Evolutionary conservation across 2,329 filamentous ascomycete genomes (phyloP), one percentile per base, ranked within the genome.

Genomic region (Xylaria hypoxylon): DNA sequence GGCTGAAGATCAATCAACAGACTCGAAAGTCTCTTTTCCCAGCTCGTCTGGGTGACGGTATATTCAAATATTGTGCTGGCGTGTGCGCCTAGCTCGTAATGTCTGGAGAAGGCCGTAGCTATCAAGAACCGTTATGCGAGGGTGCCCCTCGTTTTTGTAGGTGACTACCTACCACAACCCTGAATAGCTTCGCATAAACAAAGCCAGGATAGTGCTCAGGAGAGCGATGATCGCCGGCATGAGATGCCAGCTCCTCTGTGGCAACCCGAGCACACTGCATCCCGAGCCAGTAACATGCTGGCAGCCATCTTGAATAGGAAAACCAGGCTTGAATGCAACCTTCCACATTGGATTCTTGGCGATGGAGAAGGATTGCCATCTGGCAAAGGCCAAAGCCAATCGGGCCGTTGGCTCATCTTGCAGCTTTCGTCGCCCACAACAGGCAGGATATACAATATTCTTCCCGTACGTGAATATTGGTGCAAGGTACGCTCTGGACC

Each of bases 271-370:
- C 48, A 33, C 64, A n/a, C 47, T 26, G 48, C 60, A 59, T 52
- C 64, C 52, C 51, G 35, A 62, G 64, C 67, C 64, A 67, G 64
- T 67, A 64, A 50, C 64, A 51, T 64, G 53, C 40, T 50, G 55
- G 64, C 53, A 47, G 48, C 42, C 55, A 26, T 59, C 64, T 47
- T 19, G 33, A 69, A 64, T 53, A 59, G 64, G 64, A 60, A 64
- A 67, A 42, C 31, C 6, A 24, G 38, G 22, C 24, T 42, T 28
- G n/a, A 48, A 24, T 67, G 42, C 33, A 53, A 69, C 67, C 67
- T 69, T 69, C 67, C 60, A 58, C 11, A 64, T 66, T 66, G 8
- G 57, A 68, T 35, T 26, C 24, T 48, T 55, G 31, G 42, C 51
- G 48, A 52, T 40, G 26, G 24, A 13, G 53, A 42, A 59, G 42